Conservation (phyloP, 2,329 filamentous ascomycete genomes). For the Botrytis fragariae region DNA sequence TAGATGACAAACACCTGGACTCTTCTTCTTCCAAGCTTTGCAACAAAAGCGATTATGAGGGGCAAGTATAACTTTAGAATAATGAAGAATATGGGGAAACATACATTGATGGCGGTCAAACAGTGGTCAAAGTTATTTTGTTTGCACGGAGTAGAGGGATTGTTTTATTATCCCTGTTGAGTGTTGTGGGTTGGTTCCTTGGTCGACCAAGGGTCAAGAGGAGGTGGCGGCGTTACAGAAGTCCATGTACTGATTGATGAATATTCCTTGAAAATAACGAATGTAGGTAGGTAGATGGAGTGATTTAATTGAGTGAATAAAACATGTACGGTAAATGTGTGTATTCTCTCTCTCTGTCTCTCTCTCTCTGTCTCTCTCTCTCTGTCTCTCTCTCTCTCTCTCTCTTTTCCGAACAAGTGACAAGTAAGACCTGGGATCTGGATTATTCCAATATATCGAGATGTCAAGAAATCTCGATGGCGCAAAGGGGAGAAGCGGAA, state of each 20-base stretch:
- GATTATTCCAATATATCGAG: neutral
- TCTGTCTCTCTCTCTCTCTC: neutral
- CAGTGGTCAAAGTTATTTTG: constrained; percentile 28
- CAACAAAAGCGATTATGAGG: neutral
- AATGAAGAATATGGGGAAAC: constrained; percentile 24
- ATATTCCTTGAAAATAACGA: neutral
- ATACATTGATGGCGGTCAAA: constrained; percentile 32
- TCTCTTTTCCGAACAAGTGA: neutral
- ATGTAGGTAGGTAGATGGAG: neutral
- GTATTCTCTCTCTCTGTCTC: neutral
- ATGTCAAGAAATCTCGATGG: constrained; percentile 1
- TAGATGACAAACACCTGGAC: neutral
- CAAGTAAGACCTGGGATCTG: neutral
- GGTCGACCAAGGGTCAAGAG: constrained; percentile 34
- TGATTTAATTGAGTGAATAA: neutral
- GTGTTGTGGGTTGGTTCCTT: constrained; percentile 35
- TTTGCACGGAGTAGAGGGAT: constrained; percentile 26
- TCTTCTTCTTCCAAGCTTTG: neutral
- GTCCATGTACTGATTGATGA: constrained; percentile 1
- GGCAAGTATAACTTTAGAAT: constrained; percentile 2
- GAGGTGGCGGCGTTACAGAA: constrained; percentile 25
- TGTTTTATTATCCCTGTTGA: constrained; percentile 30
- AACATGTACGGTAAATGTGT: neutral
- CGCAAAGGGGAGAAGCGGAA: neutral
- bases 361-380: neutral